Percentiles rank a stretch among this genome's conserved stretches.
phyloP scores from a whole-genome alignment of 2,329 filamentous ascomycete species.

The Elsinoe necatrix region DNA sequence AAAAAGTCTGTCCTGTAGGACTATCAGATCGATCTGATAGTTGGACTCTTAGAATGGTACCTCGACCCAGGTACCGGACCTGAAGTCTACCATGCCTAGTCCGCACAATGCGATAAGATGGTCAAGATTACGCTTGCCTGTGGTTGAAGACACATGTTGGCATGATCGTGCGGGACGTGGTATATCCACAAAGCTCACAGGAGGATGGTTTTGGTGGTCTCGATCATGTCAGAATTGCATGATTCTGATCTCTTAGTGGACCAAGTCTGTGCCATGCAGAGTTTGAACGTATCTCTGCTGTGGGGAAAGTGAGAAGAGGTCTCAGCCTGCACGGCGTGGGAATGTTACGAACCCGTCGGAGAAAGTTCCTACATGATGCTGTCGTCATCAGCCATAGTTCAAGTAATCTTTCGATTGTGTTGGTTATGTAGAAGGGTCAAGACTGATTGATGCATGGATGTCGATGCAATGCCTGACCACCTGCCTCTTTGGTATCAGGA shows the following conservation, averaged over 20 bases:
- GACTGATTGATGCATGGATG: background rate
- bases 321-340: background rate
- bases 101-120: background rate
- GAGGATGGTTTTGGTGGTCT: background rate
- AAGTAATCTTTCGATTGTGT: background rate
- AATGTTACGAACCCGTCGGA: background rate
- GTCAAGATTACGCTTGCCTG: background rate
- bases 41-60: background rate
- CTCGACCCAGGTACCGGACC: background rate
- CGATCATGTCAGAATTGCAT: conserved; percentile 4
- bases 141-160: background rate
- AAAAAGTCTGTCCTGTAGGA: background rate
- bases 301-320: background rate
- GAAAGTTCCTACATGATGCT: background rate
- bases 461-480: background rate
- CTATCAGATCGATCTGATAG: background rate
- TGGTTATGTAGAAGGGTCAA: background rate
- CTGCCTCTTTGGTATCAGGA: conserved; percentile 4
- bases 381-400: conserved; percentile 1
- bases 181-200: no score
- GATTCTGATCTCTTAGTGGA: background rate
- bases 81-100: background rate
- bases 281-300: conserved; percentile 5
- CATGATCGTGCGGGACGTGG: no score
- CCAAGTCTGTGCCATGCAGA: conserved; percentile 3